These are phyloP conservation scores for Pichia cactophila DNA, from an alignment of 1,139 yeast genomes.

Conservation along the genomic window DNA sequence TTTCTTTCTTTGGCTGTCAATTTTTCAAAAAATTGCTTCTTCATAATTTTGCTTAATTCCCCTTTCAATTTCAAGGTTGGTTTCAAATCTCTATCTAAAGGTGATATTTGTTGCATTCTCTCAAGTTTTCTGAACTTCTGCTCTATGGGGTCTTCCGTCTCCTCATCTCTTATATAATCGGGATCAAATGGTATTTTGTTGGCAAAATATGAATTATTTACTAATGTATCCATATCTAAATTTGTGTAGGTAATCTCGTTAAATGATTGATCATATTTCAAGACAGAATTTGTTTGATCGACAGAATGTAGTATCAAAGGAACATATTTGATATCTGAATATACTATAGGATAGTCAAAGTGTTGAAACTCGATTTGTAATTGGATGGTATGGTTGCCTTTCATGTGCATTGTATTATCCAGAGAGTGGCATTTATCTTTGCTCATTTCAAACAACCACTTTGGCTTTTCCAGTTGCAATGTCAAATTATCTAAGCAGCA, in stretches of 20 bases:
- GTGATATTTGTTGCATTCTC: slow-evolving; percentile 69
- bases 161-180: slow-evolving; percentile 40
- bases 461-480: slow-evolving; percentile 26
- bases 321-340: slow-evolving; percentile 49
- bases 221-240: slow-evolving; percentile 27
- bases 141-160: slow-evolving; percentile 72
- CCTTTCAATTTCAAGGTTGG: slow-evolving; percentile 83
- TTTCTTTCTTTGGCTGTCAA: slow-evolving; percentile 80
- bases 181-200: slow-evolving; percentile 42
- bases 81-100: slow-evolving; percentile 75
- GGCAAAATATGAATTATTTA: slow-evolving; percentile 3
- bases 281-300: slow-evolving; percentile 17
- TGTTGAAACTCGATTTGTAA: slow-evolving; percentile 64
- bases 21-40: slow-evolving; percentile 78
- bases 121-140: slow-evolving; percentile 77
- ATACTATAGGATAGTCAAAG: slow-evolving; percentile 77
- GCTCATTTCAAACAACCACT: slow-evolving; percentile 66
- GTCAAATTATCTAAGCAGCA: neutral
- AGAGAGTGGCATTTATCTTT: slow-evolving; percentile 15
- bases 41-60: slow-evolving; percentile 57
- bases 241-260: slow-evolving; percentile 24
- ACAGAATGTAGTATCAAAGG: slow-evolving; percentile 26
- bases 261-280: slow-evolving; percentile 20
- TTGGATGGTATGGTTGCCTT: neutral
- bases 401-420: slow-evolving; percentile 13